Base-by-base conservation (phyloP, 2,329 filamentous ascomycete species). In the Parafenestella ontariensis region DNA sequence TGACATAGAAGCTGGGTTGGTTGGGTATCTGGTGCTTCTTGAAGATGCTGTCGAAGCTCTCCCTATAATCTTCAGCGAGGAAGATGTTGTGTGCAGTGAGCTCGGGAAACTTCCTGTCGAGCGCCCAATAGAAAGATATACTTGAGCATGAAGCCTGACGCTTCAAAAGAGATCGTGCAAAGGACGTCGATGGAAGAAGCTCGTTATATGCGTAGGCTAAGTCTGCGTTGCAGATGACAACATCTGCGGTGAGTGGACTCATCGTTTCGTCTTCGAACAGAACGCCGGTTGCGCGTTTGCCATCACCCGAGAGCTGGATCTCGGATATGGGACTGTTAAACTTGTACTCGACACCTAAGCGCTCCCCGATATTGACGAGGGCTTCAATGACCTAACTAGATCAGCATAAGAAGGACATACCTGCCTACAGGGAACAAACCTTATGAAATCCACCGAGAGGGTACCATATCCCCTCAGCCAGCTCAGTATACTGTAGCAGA, bases 21-120 rank as follows among this genome's bases (percentile, higher is more conserved):
- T 81, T 72, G 1, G 89, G 89, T 8, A 92, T 85, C 2, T 82
- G 76, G 55, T 91, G 86, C 26, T 84, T 78, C 60, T 89, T 85
- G 80, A 92, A 92, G 54, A 92, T 92, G 54, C 84, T 83, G 72
- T 92, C 89, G 66, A 92, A 92, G n/a, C 83, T 87, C 63, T 89
- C 86, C 46, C 81, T 81, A 71, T 91, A 92, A 59, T 89, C 81
- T 62, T 90, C 86, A 2, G 89, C 88, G 6, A 92, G 83, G 77
- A 92, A 92, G 65, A 92, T 90, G 71, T 92, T 92, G 76, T 92
- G 89, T 0, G 87, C 84, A 17, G 82, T 79, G 2, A 92, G 81
- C 71, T 89, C 83, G 0, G 85, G 83, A 1, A 91, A 77, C 46
- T 82, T 80, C 46, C 80, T 78, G 54, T 85, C 80, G 18, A 91